Evolutionary conservation across 2,329 filamentous ascomycete species (phyloP).

Genomic region (Colletotrichum cordylinicola): DNA sequence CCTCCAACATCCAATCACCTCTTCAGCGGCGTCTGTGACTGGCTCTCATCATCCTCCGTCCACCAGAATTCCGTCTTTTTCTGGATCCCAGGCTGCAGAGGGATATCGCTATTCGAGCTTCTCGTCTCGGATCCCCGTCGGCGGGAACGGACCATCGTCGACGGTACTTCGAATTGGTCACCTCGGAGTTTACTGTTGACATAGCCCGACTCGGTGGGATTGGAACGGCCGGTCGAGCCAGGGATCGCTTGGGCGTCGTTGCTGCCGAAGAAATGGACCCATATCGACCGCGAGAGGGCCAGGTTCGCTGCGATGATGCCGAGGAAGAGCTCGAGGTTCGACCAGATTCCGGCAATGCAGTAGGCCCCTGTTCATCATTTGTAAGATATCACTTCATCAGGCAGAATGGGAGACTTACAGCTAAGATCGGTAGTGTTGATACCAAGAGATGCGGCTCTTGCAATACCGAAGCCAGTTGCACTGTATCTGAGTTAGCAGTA

Average conservation of each 20-base stretch:
- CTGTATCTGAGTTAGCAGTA: background rate
- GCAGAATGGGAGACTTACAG: conserved; percentile 17
- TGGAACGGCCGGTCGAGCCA: background rate
- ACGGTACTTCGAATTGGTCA: background rate
- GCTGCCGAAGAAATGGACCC: conserved; percentile 22
- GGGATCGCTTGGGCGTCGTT: background rate
- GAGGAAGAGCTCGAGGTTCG: conserved; percentile 39
- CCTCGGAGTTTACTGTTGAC: conserved; percentile 16
- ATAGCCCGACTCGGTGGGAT: background rate
- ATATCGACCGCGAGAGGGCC: conserved; percentile 27
- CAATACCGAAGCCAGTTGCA: conserved; percentile 29
- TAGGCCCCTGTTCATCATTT: conserved; percentile 29
- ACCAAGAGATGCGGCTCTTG: conserved; percentile 26
- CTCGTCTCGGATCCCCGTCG: background rate
- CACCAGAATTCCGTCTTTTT: conserved; percentile 26
- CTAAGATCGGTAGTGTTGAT: conserved; percentile 26
- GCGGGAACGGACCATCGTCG: background rate
- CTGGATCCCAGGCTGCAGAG: conserved; percentile 21
- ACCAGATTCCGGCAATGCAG: conserved; percentile 41
- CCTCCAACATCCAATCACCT: background rate
- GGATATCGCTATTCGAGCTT: conserved; percentile 24
- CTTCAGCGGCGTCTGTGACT: background rate
- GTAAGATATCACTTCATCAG: background rate
- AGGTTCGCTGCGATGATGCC: conserved; percentile 41
- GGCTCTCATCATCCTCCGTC: conserved; percentile 8